Evolutionary conservation across 306 rosid genomes (phyloP).

Genomic region (Chamaecrista fasciculata): DNA sequence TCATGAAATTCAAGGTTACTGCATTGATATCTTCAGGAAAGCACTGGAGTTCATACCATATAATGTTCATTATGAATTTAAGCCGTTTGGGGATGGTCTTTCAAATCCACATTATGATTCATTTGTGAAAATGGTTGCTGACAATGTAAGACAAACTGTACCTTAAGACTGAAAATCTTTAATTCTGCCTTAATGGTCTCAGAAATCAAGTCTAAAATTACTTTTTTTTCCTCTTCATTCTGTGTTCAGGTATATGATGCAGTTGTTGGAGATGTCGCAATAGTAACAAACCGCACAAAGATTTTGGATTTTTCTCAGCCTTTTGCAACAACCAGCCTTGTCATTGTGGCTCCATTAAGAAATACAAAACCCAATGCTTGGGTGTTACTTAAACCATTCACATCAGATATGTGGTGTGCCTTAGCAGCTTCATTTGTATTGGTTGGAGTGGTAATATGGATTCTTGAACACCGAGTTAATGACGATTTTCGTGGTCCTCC

Average conservation of each 20-base stretch:
- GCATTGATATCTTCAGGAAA: constrained; percentile 49
- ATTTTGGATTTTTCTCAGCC: constrained; percentile 69
- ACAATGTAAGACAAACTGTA: constrained; percentile 38
- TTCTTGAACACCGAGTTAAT: constrained; percentile 65
- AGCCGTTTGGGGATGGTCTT: constrained; percentile 54
- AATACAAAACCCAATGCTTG: constrained; percentile 50
- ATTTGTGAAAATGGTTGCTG: constrained; percentile 47
- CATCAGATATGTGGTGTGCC: constrained; percentile 60
- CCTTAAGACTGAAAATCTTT: background rate
- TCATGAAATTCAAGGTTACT: constrained; percentile 43
- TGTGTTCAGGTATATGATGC: constrained; percentile 53
- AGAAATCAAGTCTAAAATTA: background rate
- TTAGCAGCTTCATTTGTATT: constrained; percentile 47
- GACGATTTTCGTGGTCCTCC: constrained; percentile 65
- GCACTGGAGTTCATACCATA: constrained; percentile 50
- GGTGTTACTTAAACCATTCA: constrained; percentile 61
- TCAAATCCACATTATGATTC: constrained; percentile 47
- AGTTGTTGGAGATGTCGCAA: constrained; percentile 65
- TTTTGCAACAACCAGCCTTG: constrained; percentile 56
- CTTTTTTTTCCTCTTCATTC: background rate
- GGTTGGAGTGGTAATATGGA: constrained; percentile 55
- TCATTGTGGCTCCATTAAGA: constrained; percentile 52
- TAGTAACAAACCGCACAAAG: constrained; percentile 51
- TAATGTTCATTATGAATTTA: constrained; percentile 44
- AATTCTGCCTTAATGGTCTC: background rate